A percentile compares a stretch with the other conserved stretches of the same genome.
Conservation (phyloP, 2,329 filamentous ascomycete species). For the Monosporascus sp. region DNA sequence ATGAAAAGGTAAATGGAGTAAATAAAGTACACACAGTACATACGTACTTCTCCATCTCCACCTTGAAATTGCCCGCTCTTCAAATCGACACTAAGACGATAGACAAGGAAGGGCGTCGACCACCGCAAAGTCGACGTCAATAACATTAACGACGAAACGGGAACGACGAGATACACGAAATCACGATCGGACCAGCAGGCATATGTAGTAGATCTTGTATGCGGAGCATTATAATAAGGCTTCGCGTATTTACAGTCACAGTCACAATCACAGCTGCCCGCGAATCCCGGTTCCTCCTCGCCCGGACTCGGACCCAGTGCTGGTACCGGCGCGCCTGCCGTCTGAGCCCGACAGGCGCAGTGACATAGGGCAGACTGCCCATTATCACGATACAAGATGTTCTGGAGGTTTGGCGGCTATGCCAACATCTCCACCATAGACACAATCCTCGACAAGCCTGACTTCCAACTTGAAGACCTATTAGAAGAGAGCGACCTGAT, state of each 20-base stretch:
- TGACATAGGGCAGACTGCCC: conserved; percentile 14
- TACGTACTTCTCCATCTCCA: background rate
- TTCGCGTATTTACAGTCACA: background rate
- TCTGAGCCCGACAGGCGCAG: conserved; percentile 11
- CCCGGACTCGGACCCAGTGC: conserved; percentile 5
- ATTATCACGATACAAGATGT: conserved; percentile 65
- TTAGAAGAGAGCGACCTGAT: conserved; percentile 95
- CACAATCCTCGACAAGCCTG: conserved; percentile 91
- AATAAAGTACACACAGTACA: background rate
- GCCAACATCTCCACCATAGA: conserved; percentile 96
- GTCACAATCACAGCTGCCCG: background rate
- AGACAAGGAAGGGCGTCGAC: too few species aligned
- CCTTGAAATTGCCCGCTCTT: too few species aligned
- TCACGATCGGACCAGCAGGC: too few species aligned
- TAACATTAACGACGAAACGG: too few species aligned
- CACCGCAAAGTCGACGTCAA: too few species aligned
- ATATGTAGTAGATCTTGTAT: background rate
- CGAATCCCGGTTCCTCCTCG: background rate
- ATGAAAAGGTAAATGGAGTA: background rate
- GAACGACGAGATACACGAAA: too few species aligned
- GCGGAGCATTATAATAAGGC: background rate
- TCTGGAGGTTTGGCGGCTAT: conserved; percentile 99
- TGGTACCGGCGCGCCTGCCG: conserved; percentile 5
- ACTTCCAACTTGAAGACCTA: conserved; percentile 91
- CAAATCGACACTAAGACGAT: too few species aligned